phyloP scores from a whole-genome alignment of 2,329 filamentous ascomycete species.

The Epicoccum nigrum region DNA sequence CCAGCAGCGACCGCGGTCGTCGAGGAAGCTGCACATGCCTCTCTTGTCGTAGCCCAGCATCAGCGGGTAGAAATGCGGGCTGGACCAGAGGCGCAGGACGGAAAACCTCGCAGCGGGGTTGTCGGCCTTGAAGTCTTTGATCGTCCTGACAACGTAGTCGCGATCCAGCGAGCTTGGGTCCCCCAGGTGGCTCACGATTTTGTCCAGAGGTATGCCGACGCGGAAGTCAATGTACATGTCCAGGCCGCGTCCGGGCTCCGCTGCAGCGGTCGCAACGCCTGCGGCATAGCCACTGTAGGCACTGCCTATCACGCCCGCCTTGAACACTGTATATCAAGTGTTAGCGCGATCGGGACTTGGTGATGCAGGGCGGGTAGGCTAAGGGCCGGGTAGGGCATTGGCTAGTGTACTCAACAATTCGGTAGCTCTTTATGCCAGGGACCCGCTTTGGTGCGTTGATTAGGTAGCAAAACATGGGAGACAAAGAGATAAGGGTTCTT shows the following conservation, averaged over 20 bases:
- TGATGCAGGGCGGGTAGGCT: background rate
- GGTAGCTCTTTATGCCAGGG: background rate
- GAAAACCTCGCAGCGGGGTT: constrained; percentile 49
- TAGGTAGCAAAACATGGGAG: background rate
- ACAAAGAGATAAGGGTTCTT: constrained; percentile 10
- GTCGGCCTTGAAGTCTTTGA: constrained; percentile 36
- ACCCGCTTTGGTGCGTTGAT: background rate
- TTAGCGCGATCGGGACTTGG: background rate
- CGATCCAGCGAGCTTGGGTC: constrained; percentile 44
- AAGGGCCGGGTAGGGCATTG: constrained; percentile 1
- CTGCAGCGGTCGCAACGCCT: constrained; percentile 48
- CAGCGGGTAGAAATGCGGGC: constrained; percentile 58
- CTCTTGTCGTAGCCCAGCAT: constrained; percentile 52
- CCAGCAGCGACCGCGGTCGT: constrained; percentile 53
- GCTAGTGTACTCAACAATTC: constrained; percentile 4
- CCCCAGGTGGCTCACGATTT: constrained; percentile 34
- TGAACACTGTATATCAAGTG: constrained; percentile 50
- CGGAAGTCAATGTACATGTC: constrained; percentile 57
- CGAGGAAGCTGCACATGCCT: constrained; percentile 48
- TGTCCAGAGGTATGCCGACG: constrained; percentile 23
- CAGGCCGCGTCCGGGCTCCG: constrained; percentile 45
- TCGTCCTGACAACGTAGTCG: constrained; percentile 40
- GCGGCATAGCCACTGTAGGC: constrained; percentile 36
- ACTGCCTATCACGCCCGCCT: constrained; percentile 52
- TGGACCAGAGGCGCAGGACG: constrained; percentile 55